phyloP scores from a whole-genome alignment of 2,329 filamentous ascomycete species.

The Neurospora sp. region DNA sequence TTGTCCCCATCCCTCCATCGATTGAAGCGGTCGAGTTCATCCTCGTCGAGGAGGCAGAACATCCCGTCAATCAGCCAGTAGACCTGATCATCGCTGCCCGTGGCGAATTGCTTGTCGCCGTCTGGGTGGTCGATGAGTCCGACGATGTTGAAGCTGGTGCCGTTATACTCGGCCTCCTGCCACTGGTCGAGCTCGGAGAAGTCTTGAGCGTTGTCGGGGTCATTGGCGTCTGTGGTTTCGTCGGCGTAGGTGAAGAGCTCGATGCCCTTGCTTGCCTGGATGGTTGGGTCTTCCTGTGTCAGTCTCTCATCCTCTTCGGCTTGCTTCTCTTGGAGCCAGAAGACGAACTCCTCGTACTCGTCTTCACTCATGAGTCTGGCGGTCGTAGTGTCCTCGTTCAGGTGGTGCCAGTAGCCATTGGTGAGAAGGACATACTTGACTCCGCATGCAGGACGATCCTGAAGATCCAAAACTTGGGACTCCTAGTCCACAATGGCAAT shows the following conservation, averaged over 20 bases:
- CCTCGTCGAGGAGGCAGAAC: neutral
- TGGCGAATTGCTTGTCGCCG: neutral
- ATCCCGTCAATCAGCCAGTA: neutral
- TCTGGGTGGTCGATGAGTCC: neutral
- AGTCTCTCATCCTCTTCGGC: neutral
- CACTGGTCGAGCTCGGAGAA: neutral
- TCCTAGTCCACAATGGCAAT: neutral
- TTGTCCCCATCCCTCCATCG: rapidly evolving
- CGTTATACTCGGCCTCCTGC: neutral
- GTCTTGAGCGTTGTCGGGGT: neutral
- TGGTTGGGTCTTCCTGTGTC: too few relatives aligned
- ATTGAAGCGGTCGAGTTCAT: neutral
- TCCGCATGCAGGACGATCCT: rapidly evolving
- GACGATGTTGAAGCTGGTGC: neutral
- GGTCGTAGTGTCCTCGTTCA: rapidly evolving
- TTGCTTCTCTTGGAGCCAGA: neutral
- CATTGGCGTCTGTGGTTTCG: rapidly evolving
- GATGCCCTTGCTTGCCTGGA: neutral
- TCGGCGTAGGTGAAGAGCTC: neutral
- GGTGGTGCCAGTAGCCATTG: neutral
- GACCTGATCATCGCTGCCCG: rapidly evolving
- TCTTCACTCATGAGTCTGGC: rapidly evolving
- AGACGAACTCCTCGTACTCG: neutral
- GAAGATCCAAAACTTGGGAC: neutral
- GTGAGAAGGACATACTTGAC: rapidly evolving